Base-by-base conservation (phyloP, 805 yeast genomes). In the Pichia thaimueangensis region DNA sequence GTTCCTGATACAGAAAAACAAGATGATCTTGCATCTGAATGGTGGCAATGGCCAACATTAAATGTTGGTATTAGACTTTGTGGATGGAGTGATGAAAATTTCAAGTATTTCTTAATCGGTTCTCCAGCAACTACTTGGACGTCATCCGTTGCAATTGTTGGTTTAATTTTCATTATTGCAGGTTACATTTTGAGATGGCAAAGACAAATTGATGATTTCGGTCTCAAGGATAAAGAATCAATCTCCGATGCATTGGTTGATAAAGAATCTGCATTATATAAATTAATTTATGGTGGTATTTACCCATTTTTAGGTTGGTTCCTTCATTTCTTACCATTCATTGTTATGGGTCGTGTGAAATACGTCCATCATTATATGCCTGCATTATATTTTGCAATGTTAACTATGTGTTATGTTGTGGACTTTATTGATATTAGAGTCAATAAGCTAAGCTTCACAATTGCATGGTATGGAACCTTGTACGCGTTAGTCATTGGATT, bases 361-460 rank as follows among this genome's bases (percentile, higher is more conserved):
- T 91, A 93, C 61, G 93, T 91, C 27, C 98, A 91, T 65, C 98
- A 91, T 63, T 91, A 91, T 64, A 76, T 88, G 52, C 98, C 98
- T 12, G 96, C 97, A 1, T 73, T 89, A 49, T 91, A 85, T 66
- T 91, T 91, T 68, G 97, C 97, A 39, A 82, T 88, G 69, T 68
- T 89, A 50, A 81, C 86, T 24, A 71, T 78, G 52, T 78, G 76
- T 43, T 84, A 77, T 62, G 65, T 75, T 50, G 64, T 82, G 36
- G 86, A 82, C 56, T 45, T 46, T 6, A 35, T 53, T 31, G 52
- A 54, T 12, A 39, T 50, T 7, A 47, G 31, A 29, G 51, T 56
- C 29, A 51, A 56, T 42, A 43, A 53, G 40, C 48, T 44, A 13
- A 34, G 50, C 16, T 55, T 55, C 28, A 47, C 68, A 12, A 53